A percentile compares a stretch with the other conserved stretches of the same genome.
phyloP scores from a whole-genome alignment of 2,329 filamentous ascomycete genomes.

The Diaporthe sp. region DNA sequence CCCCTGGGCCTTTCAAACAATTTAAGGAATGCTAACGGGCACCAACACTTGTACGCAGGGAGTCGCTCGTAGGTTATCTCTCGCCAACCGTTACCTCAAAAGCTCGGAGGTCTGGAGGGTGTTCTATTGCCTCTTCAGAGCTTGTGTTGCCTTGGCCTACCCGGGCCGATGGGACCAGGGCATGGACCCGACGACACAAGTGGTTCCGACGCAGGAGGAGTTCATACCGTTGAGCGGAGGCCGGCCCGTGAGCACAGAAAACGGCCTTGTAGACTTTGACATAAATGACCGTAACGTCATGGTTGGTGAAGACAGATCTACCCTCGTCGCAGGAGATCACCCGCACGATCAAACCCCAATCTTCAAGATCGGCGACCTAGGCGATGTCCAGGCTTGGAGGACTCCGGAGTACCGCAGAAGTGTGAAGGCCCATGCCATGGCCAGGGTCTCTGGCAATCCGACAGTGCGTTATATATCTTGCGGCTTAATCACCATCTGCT shows the following conservation, averaged over 20 bases:
- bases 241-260: not conserved
- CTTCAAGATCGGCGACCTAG: conserved; percentile 25
- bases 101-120: not conserved
- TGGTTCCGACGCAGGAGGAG: not conserved
- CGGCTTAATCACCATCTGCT: too few species aligned
- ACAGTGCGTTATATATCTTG: not conserved
- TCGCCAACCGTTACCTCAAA: not conserved
- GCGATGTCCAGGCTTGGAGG: not conserved
- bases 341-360: conserved; percentile 6
- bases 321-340: not conserved
- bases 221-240: not conserved
- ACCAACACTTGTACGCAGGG: not conserved
- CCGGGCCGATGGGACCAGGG: not conserved
- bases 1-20: not conserved
- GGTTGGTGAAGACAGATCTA: not conserved
- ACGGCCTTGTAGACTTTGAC: conserved; percentile 9
- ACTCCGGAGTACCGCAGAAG: not conserved
- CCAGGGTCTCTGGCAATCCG: not conserved
- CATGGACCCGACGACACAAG: not conserved
- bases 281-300: conserved; percentile 31
- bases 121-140: conserved; percentile 16
- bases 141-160: conserved; percentile 15
- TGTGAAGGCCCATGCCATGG: not conserved
- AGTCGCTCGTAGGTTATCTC: not conserved
- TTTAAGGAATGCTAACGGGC: not conserved